Percentiles rank a stretch among this genome's conserved stretches.
These are phyloP conservation scores for Lyophyllum semitale DNA, from an alignment of 768 basidiomycete genomes.

Conservation along the genomic window DNA sequence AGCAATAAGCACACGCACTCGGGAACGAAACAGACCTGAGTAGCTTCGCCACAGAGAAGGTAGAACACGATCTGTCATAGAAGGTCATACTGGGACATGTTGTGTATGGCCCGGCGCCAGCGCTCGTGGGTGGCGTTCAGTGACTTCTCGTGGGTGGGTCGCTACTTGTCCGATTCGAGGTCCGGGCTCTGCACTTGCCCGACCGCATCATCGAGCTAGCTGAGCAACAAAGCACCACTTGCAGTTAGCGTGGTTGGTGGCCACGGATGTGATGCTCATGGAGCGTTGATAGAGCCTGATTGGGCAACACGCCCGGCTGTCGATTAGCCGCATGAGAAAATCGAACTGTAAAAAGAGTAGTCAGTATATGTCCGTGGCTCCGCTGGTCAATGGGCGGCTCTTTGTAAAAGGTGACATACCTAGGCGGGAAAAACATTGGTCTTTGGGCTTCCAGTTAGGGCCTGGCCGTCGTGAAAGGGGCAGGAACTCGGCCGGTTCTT, in stretches of 20 bases:
- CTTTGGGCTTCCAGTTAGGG: too few species aligned
- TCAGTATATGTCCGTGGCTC: not conserved
- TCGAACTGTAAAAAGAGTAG: constrained; percentile 64
- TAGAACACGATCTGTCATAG: constrained; percentile 95
- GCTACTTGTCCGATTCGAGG: constrained; percentile 45
- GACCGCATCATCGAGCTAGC: constrained; percentile 95
- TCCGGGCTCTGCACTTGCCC: constrained; percentile 92
- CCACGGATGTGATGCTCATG: constrained; percentile 99
- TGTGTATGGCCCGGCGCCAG: constrained; percentile 98
- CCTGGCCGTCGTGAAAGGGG: too few species aligned
- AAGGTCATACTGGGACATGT: constrained; percentile 97
- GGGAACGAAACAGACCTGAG: constrained; percentile 94
- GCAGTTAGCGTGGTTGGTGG: constrained; percentile 95
- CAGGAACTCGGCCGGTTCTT: too few species aligned
- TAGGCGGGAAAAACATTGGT: too few species aligned
- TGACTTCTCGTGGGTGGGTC: constrained; percentile 57
- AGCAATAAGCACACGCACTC: constrained; percentile 98
- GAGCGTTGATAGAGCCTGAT: constrained; percentile 90
- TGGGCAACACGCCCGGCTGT: constrained; percentile 96
- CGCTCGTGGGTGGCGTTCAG: constrained; percentile 85
- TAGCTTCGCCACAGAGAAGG: constrained; percentile 96
- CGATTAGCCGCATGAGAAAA: constrained; percentile 96
- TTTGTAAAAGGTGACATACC: too few species aligned
- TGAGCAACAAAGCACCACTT: constrained; percentile 99
- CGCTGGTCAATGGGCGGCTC: not conserved